Base-by-base conservation (phyloP, 1,139 yeast species). In the Chernovozyma sophiae-reginae region DNA sequence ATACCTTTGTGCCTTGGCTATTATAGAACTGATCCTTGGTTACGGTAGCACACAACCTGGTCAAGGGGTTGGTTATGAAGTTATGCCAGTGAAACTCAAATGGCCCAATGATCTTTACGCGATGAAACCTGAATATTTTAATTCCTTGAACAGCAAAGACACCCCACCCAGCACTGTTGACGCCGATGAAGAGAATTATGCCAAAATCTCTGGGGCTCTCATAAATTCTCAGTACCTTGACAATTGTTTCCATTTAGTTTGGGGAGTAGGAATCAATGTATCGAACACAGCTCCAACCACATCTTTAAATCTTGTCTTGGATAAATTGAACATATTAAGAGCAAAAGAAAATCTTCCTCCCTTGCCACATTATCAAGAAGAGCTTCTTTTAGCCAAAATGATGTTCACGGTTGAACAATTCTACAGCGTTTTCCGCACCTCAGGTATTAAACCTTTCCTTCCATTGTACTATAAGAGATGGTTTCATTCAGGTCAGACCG, bases 31-130 rank as follows among this genome's bases (percentile, higher is more conserved):
- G 28, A 74, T 92, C 12, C 60, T 77, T 30, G 68, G 77, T 2
- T 80, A 87, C 50, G 74, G 72, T 2, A 81, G 79, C 25, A 37
- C 41, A 1, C 58, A 55, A 4, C 63, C 70, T 2, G 69, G 72
- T 4, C 38, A 44, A 16, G 65, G 68, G 1, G 68, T 69, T 0
- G 89, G 86, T 0, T 85, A 80, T 54, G 80, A 77, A 27, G 81
- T 79, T 37, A 60, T 92, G 49, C 97, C 96, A 0, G 69, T 90
- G 10, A 74, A 78, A 39, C 74, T 94, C 43, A 94, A 94, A 55
- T 94, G 99, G 99, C 99, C 99, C 4, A 94, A 94, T 55, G 99
- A 94, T 58, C 67, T 92, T 13, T 94, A 86, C 55, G 78, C 83
- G 5, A 58, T 80, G 48, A 79, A 77, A 43, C 94, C 95, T 0